Evolutionary conservation across 257 asterid species (phyloP).

Genomic region (Solanum phureja): DNA sequence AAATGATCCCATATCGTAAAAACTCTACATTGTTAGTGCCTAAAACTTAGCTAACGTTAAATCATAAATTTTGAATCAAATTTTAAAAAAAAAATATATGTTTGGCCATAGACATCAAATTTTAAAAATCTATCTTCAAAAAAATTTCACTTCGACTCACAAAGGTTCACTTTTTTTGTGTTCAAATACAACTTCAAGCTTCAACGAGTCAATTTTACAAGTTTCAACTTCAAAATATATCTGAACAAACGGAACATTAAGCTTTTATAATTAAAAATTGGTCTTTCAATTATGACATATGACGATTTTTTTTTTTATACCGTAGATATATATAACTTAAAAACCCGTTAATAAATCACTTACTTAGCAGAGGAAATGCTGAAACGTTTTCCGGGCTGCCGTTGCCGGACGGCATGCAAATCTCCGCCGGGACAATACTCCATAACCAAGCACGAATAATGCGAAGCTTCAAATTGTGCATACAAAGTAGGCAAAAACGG

Average conservation of each 20-base stretch:
- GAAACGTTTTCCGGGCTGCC: slow-evolving; percentile 29
- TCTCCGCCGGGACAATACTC: slow-evolving; percentile 43
- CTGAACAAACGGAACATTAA: not conserved
- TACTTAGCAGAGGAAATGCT: slow-evolving; percentile 28
- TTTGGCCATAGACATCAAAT: no score
- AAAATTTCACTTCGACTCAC: not conserved
- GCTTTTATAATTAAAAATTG: not conserved
- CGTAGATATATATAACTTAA: not conserved
- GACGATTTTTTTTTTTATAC: no score
- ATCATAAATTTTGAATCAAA: no score
- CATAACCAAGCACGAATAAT: slow-evolving; percentile 36
- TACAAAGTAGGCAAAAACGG: slow-evolving; percentile 35
- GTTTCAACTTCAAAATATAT: not conserved
- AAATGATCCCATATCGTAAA: no score
- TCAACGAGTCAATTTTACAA: no score
- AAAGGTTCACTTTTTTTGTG: no score
- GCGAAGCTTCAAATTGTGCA: slow-evolving; percentile 35
- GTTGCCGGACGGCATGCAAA: slow-evolving; percentile 33
- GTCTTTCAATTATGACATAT: no score
- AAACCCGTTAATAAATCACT: not conserved
- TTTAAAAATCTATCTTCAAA: no score
- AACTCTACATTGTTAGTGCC: no score
- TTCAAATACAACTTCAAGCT: no score
- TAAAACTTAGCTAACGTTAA: no score
- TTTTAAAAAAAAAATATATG: no score